These are phyloP conservation scores for Fusarium multiceps DNA, from an alignment of 2,329 filamentous ascomycete species.

Conservation along the genomic window DNA sequence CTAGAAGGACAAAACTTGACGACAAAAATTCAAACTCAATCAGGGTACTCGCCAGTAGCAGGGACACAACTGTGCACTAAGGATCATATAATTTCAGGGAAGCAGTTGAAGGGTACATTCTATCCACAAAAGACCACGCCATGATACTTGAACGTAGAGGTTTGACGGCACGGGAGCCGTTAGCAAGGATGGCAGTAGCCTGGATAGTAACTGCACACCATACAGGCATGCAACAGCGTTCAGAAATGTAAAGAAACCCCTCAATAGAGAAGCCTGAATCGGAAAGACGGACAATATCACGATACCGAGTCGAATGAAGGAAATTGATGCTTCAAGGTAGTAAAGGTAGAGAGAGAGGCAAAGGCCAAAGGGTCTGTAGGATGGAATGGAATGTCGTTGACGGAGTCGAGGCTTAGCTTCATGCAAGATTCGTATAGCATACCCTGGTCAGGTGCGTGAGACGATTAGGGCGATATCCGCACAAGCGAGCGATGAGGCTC, in stretches of 20 bases:
- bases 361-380: not conserved
- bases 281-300: constrained; percentile 11
- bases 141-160: constrained; percentile 1
- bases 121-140: constrained; percentile 6
- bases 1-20: not conserved
- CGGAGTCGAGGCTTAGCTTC: constrained; percentile 38
- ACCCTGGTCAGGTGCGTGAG: constrained; percentile 14
- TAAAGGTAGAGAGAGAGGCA: not conserved
- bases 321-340: constrained; percentile 17
- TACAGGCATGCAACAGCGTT: not conserved
- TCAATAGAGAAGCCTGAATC: not conserved
- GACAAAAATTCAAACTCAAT: constrained; percentile 2
- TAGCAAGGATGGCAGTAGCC: constrained; percentile 5
- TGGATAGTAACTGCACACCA: not conserved
- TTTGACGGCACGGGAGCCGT: not conserved
- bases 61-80: not conserved
- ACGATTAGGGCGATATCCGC: constrained; percentile 2
- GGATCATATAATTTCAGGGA: not conserved
- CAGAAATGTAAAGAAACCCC: not conserved
- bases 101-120: not conserved
- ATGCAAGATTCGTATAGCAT: constrained; percentile 47
- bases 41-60: not conserved
- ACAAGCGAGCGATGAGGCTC: constrained; percentile 38
- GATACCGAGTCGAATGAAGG: constrained; percentile 21
- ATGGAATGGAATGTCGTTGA: constrained; percentile 23